Evolutionary conservation across 805 yeast species (phyloP).

Genomic region (Torulaspora franciscae): DNA sequence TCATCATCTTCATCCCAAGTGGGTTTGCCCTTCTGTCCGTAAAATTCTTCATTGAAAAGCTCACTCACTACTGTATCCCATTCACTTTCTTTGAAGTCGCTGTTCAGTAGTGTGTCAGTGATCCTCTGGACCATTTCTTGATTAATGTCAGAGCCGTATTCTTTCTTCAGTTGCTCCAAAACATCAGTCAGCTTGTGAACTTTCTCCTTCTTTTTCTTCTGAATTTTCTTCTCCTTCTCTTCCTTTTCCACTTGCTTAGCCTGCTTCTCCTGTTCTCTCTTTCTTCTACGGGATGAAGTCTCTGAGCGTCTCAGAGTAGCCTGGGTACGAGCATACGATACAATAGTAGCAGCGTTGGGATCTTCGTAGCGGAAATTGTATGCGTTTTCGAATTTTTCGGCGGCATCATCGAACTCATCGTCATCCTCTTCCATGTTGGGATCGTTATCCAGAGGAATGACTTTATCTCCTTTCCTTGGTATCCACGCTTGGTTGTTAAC

Average conservation of each 20-base stretch:
- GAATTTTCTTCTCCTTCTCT: conserved; percentile 55
- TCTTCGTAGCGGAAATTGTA: conserved; percentile 95
- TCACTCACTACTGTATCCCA: conserved; percentile 88
- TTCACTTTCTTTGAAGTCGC: conserved; percentile 82
- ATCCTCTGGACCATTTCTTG: conserved; percentile 58
- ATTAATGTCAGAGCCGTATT: conserved; percentile 45
- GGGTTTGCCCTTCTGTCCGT: conserved; percentile 59
- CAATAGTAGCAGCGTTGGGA: conserved; percentile 82
- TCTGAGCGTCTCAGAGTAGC: conserved; percentile 84
- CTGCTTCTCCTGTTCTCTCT: conserved; percentile 66
- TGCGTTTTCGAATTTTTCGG: conserved; percentile 84
- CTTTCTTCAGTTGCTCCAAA: conserved; percentile 39
- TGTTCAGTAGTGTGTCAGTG: conserved; percentile 71
- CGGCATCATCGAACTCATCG: conserved; percentile 87
- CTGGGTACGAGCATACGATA: conserved; percentile 90
- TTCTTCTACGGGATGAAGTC: conserved; percentile 69
- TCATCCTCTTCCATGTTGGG: conserved; percentile 57
- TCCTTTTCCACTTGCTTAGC: conserved; percentile 47
- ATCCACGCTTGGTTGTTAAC: conserved; percentile 84
- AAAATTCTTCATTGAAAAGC: conserved; percentile 80
- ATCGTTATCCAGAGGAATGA: conserved; percentile 44
- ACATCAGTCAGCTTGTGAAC: conserved; percentile 73
- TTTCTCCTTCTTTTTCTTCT: conserved; percentile 69
- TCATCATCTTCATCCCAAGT: conserved; percentile 61
- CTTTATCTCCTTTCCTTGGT: conserved; percentile 61